Percentiles rank a stretch among this genome's conserved stretches.
Evolutionary conservation across 768 basidiomycete genomes (phyloP).

Genomic region (Pholiota molesta): DNA sequence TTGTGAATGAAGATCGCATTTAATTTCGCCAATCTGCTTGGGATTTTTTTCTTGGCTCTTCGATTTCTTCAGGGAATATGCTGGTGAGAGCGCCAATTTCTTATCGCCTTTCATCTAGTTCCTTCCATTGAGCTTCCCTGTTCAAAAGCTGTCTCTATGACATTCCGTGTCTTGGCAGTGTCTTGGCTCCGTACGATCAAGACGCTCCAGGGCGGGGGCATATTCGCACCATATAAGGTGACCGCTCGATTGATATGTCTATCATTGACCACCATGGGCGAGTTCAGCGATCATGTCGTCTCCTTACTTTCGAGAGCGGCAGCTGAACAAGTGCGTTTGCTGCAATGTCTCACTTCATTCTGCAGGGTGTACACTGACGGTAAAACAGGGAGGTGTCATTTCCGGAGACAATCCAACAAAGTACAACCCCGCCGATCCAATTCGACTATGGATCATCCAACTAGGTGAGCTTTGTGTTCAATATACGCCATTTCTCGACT

Average conservation of each 20-base stretch:
- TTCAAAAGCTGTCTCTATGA: neutral
- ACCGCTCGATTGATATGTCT: neutral
- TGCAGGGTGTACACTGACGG: neutral
- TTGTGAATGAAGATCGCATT: neutral
- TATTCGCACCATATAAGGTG: slow-evolving; percentile 12
- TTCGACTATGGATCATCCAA: slow-evolving; percentile 79
- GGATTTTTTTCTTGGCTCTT: neutral
- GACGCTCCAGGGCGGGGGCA: neutral
- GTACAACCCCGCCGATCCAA: slow-evolving; percentile 67
- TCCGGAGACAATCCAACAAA: slow-evolving; percentile 71
- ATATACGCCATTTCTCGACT: neutral
- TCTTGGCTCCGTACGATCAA: slow-evolving; percentile 1
- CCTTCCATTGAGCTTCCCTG: neutral
- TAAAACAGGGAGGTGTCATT: slow-evolving; percentile 70
- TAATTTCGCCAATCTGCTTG: neutral
- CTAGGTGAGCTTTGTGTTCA: slow-evolving; percentile 47
- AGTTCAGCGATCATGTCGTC: slow-evolving; percentile 41
- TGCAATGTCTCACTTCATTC: slow-evolving; percentile 13
- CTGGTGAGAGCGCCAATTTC: neutral
- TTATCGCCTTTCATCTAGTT: neutral
- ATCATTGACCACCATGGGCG: slow-evolving; percentile 44
- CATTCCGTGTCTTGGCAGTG: neutral
- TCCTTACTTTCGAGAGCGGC: slow-evolving; percentile 48
- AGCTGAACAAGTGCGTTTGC: slow-evolving; percentile 42
- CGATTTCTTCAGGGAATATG: neutral